phyloP scores from a whole-genome alignment of 2,329 filamentous ascomycete species.

The Lachnellula cervina region DNA sequence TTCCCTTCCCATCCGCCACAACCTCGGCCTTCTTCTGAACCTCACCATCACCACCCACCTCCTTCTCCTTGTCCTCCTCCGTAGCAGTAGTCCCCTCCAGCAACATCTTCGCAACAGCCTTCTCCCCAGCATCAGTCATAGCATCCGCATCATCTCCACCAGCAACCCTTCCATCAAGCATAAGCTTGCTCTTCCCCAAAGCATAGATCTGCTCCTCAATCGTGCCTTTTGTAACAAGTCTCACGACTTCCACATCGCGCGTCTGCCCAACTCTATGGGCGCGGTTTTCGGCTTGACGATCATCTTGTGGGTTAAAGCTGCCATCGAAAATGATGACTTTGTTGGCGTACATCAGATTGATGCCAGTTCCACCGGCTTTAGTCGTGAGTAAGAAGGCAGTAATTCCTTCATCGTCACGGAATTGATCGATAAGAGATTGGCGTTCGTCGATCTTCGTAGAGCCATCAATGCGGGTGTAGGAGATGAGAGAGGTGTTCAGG shows the following conservation, averaged over 20 bases:
- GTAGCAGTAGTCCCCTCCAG: slow-evolving; percentile 20
- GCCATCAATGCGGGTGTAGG: slow-evolving; percentile 83
- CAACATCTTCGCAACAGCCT: slow-evolving; percentile 27
- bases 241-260: slow-evolving; percentile 82
- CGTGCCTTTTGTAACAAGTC: slow-evolving; percentile 73
- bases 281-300: slow-evolving; percentile 96
- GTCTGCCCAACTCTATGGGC: slow-evolving; percentile 93
- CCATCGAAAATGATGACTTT: slow-evolving; percentile 97
- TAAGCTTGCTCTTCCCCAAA: slow-evolving; percentile 87
- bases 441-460: slow-evolving; percentile 75
- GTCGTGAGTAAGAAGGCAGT: slow-evolving; percentile 91
- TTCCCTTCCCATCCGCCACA: slow-evolving; percentile 3
- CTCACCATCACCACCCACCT: not conserved
- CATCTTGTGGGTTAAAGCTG: slow-evolving; percentile 96
- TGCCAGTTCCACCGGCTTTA: slow-evolving; percentile 90
- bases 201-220: slow-evolving; percentile 93
- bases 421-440: slow-evolving; percentile 83
- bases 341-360: slow-evolving; percentile 92
- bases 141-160: slow-evolving; percentile 48
- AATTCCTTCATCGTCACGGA: slow-evolving; percentile 69
- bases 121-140: slow-evolving; percentile 34
- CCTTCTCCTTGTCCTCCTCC: slow-evolving; percentile 4
- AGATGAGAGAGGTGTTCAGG: slow-evolving; percentile 65
- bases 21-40: slow-evolving; percentile 1
- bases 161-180: slow-evolving; percentile 71